Evolutionary conservation across 177 flowering plant genomes (phyloP).

Genomic region (Telopea speciosissima): DNA sequence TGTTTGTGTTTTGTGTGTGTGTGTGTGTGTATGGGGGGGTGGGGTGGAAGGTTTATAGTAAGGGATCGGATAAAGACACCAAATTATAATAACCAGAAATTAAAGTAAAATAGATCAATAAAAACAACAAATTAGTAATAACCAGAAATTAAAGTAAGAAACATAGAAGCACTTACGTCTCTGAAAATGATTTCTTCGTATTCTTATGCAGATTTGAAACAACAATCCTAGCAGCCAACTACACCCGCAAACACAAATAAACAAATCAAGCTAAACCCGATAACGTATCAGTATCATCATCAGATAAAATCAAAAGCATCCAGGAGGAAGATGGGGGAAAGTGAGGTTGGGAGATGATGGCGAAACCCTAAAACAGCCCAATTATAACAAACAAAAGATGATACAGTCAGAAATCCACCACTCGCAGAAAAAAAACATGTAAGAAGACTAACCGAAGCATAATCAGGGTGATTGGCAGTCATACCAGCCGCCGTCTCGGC

Average conservation of each 20-base stretch:
- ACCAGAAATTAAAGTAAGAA: background rate
- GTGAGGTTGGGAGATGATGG: no score
- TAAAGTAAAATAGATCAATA: background rate
- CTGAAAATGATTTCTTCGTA: slow-evolving; percentile 86
- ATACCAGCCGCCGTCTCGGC: slow-evolving; percentile 80
- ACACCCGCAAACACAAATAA: slow-evolving; percentile 8
- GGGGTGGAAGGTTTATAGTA: background rate
- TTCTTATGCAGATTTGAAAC: slow-evolving; percentile 97
- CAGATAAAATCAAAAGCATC: background rate
- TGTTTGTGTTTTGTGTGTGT: no score
- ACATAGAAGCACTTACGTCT: slow-evolving; percentile 54
- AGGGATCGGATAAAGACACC: background rate
- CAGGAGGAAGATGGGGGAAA: no score
- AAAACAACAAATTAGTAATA: background rate
- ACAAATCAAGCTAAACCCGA: background rate
- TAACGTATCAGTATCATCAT: background rate
- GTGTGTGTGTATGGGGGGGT: no score
- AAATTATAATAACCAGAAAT: background rate
- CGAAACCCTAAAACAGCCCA: background rate
- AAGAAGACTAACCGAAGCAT: slow-evolving; percentile 45
- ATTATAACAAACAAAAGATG: background rate
- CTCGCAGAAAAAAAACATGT: background rate
- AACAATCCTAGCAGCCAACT: slow-evolving; percentile 96
- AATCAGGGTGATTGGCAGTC: slow-evolving; percentile 80
- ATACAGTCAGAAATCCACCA: background rate